phyloP scores from a whole-genome alignment of 306 rosid genomes.

The Gastrolobium villosum region DNA sequence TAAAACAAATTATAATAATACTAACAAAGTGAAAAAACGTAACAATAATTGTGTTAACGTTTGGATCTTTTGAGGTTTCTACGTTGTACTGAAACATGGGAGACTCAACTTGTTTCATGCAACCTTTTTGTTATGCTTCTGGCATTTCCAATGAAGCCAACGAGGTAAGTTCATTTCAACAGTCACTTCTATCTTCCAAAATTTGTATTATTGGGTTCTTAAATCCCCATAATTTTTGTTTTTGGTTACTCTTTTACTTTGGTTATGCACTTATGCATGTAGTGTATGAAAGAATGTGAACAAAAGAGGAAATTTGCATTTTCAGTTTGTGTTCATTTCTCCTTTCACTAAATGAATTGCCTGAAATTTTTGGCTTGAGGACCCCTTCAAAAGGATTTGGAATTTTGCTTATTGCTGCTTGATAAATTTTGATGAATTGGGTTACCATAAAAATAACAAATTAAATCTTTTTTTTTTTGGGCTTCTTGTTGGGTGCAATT shows the following conservation, averaged over 20 bases:
- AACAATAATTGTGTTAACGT: conserved; percentile 45
- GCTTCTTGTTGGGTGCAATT: conserved; percentile 34
- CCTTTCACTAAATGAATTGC: neutral
- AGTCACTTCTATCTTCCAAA: conserved; percentile 9
- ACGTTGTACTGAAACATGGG: conserved; percentile 65
- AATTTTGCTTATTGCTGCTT: conserved; percentile 7
- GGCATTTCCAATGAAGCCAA: conserved; percentile 78
- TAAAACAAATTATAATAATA: conserved; percentile 24
- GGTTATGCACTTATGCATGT: neutral
- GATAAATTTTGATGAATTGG: neutral
- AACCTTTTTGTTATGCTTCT: conserved; percentile 87
- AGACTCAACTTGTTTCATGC: conserved; percentile 93
- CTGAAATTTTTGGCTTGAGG: neutral
- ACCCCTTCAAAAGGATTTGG: neutral
- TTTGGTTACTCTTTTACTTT: neutral
- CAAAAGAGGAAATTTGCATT: conserved; percentile 2
- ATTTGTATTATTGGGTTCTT: conserved; percentile 29
- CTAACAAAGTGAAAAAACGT: neutral
- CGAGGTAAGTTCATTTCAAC: conserved; percentile 69
- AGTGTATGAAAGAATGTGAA: conserved; percentile 22
- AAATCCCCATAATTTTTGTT: neutral
- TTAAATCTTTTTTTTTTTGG: conserved; percentile 3
- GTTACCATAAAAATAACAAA: neutral
- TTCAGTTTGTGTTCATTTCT: conserved; percentile 13
- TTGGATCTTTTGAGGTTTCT: conserved; percentile 57